Evolutionary conservation across 768 basidiomycete species (phyloP), one percentile per base, ranked within the genome.

Genomic region (Leucocoprinus leucothites): DNA sequence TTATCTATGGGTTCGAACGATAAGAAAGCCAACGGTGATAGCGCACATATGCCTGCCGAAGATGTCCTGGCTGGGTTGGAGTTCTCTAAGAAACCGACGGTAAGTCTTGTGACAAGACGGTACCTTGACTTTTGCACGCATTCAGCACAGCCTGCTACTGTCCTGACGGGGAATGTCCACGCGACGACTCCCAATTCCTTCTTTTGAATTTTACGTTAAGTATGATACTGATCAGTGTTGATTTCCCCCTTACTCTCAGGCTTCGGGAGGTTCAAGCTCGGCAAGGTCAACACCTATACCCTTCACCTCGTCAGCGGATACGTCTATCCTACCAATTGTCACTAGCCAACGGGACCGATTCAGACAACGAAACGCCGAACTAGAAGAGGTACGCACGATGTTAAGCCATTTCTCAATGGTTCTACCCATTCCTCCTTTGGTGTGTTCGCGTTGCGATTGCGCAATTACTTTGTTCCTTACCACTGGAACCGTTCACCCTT

Each of bases 311-410:
- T 81, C 90, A 2, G 91, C 89, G 4, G 96, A 98, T 65, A 91
- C 89, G 0, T 95, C 94, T 8, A 98, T 98, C 63, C 72, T 99
- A n/a, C 97, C 96, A 1, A 98, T 99, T 60, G 97, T 98, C 38
- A 98, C 97, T 1, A 90, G 91, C 64, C 97, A 99, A 66, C 81
- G 97, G 55, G 97, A 99, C 66, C 81, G 96, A n/a, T 99, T 98
- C 82, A 79, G 96, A 48, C 93, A 95, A 68, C 85, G 97, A 18
- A 98, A 98, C 66, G 89, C 93, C 18, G 97, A 99, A 65, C 80
- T 99, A 14, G 96, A 99, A 72, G 96, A 98, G 77, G 93, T 90
- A 57, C 21, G 72, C 60, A 40, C 43, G n/a, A 24, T 13, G 36
- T 22, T 51, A 51, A 19, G 18, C n/a, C 44, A 53, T 44, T 41